Evolutionary conservation across 2,329 filamentous ascomycete species (phyloP).

Genomic region (Teratosphaeria zuluensis): DNA sequence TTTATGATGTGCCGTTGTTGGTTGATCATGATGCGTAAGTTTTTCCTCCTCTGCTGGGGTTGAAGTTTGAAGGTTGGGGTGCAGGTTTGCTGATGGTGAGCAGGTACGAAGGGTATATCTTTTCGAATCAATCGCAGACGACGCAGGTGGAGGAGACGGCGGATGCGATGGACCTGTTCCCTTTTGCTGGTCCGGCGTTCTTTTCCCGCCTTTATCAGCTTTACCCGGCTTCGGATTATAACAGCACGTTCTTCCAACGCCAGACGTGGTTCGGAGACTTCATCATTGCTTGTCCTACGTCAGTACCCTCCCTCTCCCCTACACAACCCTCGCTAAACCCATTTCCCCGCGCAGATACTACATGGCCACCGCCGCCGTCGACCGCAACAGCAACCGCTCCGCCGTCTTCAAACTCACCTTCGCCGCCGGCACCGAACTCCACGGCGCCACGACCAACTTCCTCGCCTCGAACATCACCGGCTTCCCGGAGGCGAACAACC

Average conservation of each 20-base stretch:
- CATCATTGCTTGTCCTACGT: constrained; percentile 26
- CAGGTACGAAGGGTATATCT: constrained; percentile 28
- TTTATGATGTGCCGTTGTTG: constrained; percentile 28
- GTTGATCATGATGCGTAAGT: constrained; percentile 17
- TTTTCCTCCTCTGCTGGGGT: background rate
- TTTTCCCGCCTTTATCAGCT: constrained; percentile 33
- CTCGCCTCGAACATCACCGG: constrained; percentile 5
- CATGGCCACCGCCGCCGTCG: constrained; percentile 11
- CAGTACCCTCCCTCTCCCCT: background rate
- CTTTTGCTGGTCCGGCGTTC: constrained; percentile 24
- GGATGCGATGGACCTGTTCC: constrained; percentile 26
- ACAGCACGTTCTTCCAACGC: constrained; percentile 30
- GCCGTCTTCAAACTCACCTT: constrained; percentile 18
- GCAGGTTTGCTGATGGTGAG: background rate
- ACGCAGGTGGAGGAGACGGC: constrained; percentile 19
- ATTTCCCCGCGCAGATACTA: constrained; percentile 22
- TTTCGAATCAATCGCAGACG: constrained; percentile 23
- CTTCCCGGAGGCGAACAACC: constrained; percentile 8
- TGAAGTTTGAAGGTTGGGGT: too few relatives aligned
- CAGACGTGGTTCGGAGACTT: constrained; percentile 34
- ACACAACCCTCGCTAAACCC: too few relatives aligned
- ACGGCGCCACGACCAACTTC: constrained; percentile 8
- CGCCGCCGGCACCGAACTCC: constrained; percentile 10
- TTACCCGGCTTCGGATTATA: constrained; percentile 23
- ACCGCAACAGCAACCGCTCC: constrained; percentile 9